Evolutionary conservation across 305 asterid genomes (phyloP).

Genomic region (Fraxinus velutina): DNA sequence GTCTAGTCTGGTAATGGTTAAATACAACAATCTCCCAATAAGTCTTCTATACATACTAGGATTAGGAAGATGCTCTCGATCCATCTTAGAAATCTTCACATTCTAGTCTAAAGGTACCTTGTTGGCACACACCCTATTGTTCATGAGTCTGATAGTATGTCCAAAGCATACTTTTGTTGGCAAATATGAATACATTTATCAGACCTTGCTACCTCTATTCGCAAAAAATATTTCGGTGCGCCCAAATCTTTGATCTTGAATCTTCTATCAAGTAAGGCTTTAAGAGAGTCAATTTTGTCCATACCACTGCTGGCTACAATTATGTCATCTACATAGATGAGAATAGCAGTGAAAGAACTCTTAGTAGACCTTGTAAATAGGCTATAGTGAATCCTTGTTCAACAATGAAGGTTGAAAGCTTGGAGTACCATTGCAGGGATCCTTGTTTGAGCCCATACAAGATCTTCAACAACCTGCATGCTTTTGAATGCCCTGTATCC

Average conservation of each 20-base stretch:
- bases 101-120: neutral
- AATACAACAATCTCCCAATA: neutral
- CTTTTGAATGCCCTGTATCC: neutral
- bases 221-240: neutral
- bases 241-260: neutral
- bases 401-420: neutral
- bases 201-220: too few species aligned
- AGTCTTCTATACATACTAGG: neutral
- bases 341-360: neutral
- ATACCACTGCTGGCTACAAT: neutral
- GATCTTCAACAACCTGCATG: neutral
- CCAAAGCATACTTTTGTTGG: neutral
- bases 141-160: neutral
- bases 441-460: neutral
- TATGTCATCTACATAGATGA: neutral
- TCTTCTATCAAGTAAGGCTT: neutral
- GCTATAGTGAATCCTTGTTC: neutral
- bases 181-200: too few species aligned
- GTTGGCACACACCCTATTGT: neutral
- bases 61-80: neutral
- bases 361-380: neutral
- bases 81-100: neutral
- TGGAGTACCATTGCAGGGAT: neutral
- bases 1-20: neutral
- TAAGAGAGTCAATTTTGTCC: neutral